Conservation (phyloP, 805 yeast species). For the Kuraishia molischiana region DNA sequence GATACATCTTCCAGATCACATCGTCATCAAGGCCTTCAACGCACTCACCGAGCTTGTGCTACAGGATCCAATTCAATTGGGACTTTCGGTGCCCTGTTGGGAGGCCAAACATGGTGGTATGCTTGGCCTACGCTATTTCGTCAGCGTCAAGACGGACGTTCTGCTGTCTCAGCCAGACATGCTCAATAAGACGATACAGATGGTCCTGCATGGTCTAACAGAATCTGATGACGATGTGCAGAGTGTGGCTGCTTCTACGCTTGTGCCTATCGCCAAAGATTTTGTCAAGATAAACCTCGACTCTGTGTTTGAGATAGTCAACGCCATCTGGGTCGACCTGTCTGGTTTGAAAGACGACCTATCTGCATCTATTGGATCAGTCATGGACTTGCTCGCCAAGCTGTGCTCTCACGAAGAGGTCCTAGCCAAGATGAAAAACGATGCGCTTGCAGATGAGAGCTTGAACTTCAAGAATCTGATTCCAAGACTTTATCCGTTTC, state of each 20-base stretch:
- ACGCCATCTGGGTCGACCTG: constrained; percentile 86
- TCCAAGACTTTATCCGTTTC: constrained; percentile 87
- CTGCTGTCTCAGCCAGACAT: constrained; percentile 43
- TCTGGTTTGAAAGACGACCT: constrained; percentile 83
- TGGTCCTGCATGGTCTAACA: constrained; percentile 77
- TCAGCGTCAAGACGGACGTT: constrained; percentile 79
- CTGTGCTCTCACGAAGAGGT: constrained; percentile 78
- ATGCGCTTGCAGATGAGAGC: constrained; percentile 40
- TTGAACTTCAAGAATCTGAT: constrained; percentile 65
- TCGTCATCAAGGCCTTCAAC: constrained; percentile 52
- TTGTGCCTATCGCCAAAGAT: constrained; percentile 83
- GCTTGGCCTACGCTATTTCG: constrained; percentile 87
- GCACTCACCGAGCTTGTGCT: constrained; percentile 60
- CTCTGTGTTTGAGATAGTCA: constrained; percentile 36
- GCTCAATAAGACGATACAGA: constrained; percentile 63
- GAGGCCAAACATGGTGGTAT: constrained; percentile 98
- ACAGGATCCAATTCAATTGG: constrained; percentile 40
- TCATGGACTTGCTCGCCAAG: constrained; percentile 87
- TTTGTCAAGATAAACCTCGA: constrained; percentile 59
- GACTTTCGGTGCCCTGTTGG: constrained; percentile 59
- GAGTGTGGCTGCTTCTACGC: constrained; percentile 90
- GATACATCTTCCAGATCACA: constrained; percentile 54
- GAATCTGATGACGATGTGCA: constrained; percentile 91
- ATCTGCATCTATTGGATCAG: constrained; percentile 90
- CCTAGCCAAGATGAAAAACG: constrained; percentile 55